Conservation (phyloP, 441 rosid species). For the Brassica hybrid region DNA sequence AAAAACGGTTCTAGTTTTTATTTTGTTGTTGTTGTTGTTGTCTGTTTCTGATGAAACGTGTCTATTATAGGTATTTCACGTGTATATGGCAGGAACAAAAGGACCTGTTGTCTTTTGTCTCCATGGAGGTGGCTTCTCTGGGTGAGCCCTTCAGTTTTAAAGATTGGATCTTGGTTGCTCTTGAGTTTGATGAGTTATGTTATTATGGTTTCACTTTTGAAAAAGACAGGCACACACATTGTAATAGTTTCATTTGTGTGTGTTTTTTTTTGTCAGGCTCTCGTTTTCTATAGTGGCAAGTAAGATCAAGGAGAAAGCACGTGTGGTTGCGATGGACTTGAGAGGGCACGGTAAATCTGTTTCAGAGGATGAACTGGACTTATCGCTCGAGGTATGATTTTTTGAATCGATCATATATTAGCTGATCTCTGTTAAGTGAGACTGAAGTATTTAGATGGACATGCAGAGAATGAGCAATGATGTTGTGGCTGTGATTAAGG, state of each 20-base stretch:
- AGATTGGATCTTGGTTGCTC: neutral
- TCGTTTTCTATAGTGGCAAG: constrained; percentile 84
- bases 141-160: constrained; percentile 47
- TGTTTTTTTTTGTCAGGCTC: constrained; percentile 54
- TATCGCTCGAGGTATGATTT: constrained; percentile 76
- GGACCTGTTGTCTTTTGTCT: constrained; percentile 93
- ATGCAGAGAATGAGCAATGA: constrained; percentile 94
- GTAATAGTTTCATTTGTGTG: neutral
- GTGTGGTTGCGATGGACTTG: constrained; percentile 88
- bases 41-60: constrained; percentile 44
- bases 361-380: constrained; percentile 80
- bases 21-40: no score
- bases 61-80: constrained; percentile 80
- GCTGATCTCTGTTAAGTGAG: constrained; percentile 13
- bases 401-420: neutral
- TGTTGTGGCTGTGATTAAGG: constrained; percentile 78
- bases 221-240: neutral
- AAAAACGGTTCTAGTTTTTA: neutral
- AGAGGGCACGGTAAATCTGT: constrained; percentile 95
- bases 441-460: constrained; percentile 28
- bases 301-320: constrained; percentile 87
- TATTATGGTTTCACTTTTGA: neutral
- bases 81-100: constrained; percentile 85
- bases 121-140: constrained; percentile 95
- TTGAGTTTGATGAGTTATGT: constrained; percentile 3